These are phyloP conservation scores for Coniochaeta prunicola DNA, from an alignment of 2,329 filamentous ascomycete species.

Conservation along the genomic window DNA sequence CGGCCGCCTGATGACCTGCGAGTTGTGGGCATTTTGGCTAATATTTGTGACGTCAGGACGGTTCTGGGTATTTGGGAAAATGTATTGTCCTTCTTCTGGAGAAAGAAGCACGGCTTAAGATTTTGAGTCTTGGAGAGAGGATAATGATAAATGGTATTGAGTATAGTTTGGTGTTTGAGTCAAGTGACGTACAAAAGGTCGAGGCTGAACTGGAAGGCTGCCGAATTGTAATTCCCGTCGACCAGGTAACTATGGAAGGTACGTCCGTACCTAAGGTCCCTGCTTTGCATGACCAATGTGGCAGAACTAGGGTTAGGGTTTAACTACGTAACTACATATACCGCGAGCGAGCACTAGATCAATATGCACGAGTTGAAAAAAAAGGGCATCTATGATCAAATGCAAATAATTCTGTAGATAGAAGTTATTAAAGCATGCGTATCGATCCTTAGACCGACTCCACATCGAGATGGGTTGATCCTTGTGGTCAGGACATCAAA, in stretches of 20 bases:
- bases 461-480: no score
- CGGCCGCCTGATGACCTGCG: constrained; percentile 38
- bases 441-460: background rate
- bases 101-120: background rate
- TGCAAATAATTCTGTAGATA: no score
- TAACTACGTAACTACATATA: no score
- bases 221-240: background rate
- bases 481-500: background rate
- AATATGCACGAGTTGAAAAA: no score
- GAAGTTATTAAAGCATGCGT: background rate
- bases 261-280: no score
- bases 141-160: background rate
- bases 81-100: background rate
- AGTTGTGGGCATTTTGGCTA: constrained; percentile 38
- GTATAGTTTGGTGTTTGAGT: background rate
- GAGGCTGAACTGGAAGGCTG: background rate
- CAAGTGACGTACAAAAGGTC: background rate
- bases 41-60: constrained; percentile 10
- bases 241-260: background rate
- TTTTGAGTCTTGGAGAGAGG: background rate
- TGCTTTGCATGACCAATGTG: no score
- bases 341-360: no score
- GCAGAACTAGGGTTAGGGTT: background rate
- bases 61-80: constrained; percentile 1
- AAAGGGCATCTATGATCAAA: no score